Evolutionary conservation across 345 rosid genomes (phyloP).

Genomic region (Eucalyptus rudis): DNA sequence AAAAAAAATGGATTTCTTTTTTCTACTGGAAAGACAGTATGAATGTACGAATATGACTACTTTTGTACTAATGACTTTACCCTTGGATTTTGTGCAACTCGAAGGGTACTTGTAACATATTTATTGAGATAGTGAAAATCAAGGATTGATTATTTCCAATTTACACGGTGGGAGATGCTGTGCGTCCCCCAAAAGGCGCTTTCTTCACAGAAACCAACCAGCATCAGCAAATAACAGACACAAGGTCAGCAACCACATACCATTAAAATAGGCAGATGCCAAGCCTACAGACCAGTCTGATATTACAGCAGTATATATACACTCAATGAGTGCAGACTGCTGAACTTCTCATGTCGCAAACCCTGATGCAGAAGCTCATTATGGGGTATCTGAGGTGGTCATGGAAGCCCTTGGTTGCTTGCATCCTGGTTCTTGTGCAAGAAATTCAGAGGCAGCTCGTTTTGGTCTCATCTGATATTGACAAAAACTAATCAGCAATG

Average conservation of each 20-base stretch:
- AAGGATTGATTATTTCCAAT: background rate
- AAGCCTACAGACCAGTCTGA: background rate
- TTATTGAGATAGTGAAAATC: background rate
- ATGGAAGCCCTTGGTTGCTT: constrained; percentile 54
- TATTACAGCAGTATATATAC: background rate
- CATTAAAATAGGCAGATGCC: background rate
- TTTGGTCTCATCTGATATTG: constrained; percentile 58
- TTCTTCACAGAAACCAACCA: background rate
- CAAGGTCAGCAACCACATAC: background rate
- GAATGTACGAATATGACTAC: background rate
- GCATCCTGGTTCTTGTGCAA: constrained; percentile 57
- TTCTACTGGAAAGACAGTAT: background rate
- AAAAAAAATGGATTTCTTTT: background rate
- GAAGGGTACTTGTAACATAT: background rate
- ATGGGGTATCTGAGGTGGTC: constrained; percentile 4
- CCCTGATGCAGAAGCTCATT: background rate
- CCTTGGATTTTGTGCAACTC: background rate
- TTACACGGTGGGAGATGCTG: background rate
- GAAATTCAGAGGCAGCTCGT: constrained; percentile 65
- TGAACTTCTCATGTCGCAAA: background rate
- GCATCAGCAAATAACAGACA: background rate
- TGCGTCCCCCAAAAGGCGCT: background rate
- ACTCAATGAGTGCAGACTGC: background rate
- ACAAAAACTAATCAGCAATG: background rate
- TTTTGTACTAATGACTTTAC: background rate